phyloP scores from a whole-genome alignment of 2,329 filamentous ascomycete species.

The Coleophoma eucalyptorum region DNA sequence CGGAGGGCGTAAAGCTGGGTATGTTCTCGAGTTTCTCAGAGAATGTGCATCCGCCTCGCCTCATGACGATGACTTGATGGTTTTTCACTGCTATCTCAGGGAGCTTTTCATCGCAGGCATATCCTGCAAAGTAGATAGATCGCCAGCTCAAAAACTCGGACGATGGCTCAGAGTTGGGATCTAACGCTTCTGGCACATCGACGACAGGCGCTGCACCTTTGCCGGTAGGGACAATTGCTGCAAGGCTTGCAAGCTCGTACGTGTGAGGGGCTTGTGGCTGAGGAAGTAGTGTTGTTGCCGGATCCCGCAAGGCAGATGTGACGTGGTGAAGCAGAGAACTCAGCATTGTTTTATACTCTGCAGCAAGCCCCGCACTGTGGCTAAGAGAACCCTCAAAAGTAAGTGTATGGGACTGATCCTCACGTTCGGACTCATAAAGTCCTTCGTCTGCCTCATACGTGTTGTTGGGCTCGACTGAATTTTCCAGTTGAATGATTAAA shows the following conservation, averaged over 20 bases:
- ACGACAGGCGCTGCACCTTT: conserved; percentile 67
- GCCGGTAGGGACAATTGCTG: conserved; percentile 45
- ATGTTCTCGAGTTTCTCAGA: conserved; percentile 79
- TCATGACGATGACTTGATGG: conserved; percentile 77
- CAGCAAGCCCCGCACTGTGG: conserved; percentile 15
- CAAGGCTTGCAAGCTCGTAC: conserved; percentile 30
- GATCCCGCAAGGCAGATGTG: conserved; percentile 44
- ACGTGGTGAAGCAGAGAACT: conserved; percentile 46
- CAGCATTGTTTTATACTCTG: conserved; percentile 30
- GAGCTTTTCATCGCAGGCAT: conserved; percentile 57
- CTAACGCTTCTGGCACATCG: conserved; percentile 40
- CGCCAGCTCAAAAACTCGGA: conserved; percentile 58
- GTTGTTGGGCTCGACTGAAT: conserved; percentile 12
- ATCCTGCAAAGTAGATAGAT: conserved; percentile 65
- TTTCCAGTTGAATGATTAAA: conserved; percentile 54
- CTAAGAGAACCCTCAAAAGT: conserved; percentile 13
- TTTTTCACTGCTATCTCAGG: conserved; percentile 43
- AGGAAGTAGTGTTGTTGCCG: conserved; percentile 32
- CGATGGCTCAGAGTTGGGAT: conserved; percentile 28
- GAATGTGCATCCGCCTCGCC: conserved; percentile 81
- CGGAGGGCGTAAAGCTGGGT: conserved; percentile 66
- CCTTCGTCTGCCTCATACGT: conserved; percentile 15
- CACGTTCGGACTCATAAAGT: conserved; percentile 13
- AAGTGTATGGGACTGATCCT: conserved; percentile 8
- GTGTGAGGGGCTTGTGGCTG: conserved; percentile 25